Percentiles rank a stretch among this genome's conserved stretches.
Conservation (phyloP, 2,329 filamentous ascomycete species). For the Aspergillus sp. region DNA sequence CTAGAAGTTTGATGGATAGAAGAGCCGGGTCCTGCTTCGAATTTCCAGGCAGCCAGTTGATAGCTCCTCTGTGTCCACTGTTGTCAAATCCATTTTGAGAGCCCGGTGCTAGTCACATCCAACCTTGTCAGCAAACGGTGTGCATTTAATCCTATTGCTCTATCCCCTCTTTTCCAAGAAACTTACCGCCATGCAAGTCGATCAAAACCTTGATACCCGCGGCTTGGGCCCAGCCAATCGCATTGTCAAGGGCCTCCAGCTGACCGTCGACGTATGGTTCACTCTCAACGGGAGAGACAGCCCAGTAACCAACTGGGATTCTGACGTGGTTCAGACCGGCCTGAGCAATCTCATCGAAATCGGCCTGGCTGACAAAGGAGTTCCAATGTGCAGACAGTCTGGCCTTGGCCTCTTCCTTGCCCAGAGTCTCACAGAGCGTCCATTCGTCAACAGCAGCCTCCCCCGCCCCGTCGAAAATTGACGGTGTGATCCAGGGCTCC, state of each 20-base stretch:
- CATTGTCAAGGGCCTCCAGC: slow-evolving; percentile 52
- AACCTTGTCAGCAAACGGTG: slow-evolving; percentile 1
- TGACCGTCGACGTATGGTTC: slow-evolving; percentile 62
- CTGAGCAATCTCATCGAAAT: slow-evolving; percentile 53
- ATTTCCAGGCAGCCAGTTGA: slow-evolving; percentile 35
- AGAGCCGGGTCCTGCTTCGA: too few species aligned
- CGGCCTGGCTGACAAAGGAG: slow-evolving; percentile 51
- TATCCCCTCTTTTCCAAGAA: not conserved
- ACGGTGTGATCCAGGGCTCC: slow-evolving; percentile 62
- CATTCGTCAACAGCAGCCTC: slow-evolving; percentile 55
- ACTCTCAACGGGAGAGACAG: slow-evolving; percentile 47
- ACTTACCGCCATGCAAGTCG: slow-evolving; percentile 62
- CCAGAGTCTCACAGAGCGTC: slow-evolving; percentile 47
- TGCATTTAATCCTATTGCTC: too few species aligned
- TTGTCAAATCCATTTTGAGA: slow-evolving; percentile 68
- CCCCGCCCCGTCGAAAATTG: slow-evolving; percentile 50
- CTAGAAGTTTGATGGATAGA: slow-evolving; percentile 47
- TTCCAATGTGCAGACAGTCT: slow-evolving; percentile 55
- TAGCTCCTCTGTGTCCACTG: slow-evolving; percentile 46
- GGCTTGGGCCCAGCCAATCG: slow-evolving; percentile 55
- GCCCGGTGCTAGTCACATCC: slow-evolving; percentile 42
- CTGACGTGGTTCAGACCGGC: slow-evolving; percentile 60
- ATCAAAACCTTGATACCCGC: slow-evolving; percentile 61
- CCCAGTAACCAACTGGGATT: slow-evolving; percentile 65
- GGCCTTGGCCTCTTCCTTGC: slow-evolving; percentile 43